phyloP scores from a whole-genome alignment of 1,139 yeast genomes.

The Suhomyces terraborum region DNA sequence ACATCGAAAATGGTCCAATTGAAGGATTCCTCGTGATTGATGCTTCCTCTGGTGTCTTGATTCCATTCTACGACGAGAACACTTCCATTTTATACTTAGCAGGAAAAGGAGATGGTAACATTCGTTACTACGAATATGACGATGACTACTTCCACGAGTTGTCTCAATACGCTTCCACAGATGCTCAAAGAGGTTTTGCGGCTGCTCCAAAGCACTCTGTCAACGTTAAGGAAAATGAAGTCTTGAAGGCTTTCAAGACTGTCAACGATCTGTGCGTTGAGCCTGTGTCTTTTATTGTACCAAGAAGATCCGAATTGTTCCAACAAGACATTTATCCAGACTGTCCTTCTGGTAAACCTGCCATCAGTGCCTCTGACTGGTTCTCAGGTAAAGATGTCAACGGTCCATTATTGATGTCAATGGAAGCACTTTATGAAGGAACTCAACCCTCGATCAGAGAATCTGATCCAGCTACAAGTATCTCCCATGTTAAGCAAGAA shows the following conservation, averaged over 20 bases:
- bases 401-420: constrained; percentile 78
- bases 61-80: constrained; percentile 85
- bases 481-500: constrained; percentile 31
- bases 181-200: constrained; percentile 96
- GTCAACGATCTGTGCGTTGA: constrained; percentile 81
- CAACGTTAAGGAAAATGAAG: constrained; percentile 80
- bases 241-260: constrained; percentile 77
- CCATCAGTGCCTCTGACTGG: constrained; percentile 80
- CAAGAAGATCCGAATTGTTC: constrained; percentile 90
- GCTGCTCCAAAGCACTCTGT: constrained; percentile 82
- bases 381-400: constrained; percentile 71
- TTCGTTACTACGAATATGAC: constrained; percentile 86
- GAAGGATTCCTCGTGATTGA: constrained; percentile 87
- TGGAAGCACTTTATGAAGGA: constrained; percentile 81
- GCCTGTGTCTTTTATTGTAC: constrained; percentile 89
- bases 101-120: constrained; percentile 98
- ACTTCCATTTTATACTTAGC: constrained; percentile 83
- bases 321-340: constrained; percentile 93
- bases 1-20: constrained; percentile 77
- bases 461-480: constrained; percentile 34
- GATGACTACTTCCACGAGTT: constrained; percentile 79
- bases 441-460: constrained; percentile 48
- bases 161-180: constrained; percentile 83
- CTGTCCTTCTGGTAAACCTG: constrained; percentile 79
- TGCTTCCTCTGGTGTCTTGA: constrained; percentile 87